Base-by-base conservation (phyloP, 139 green algal species). In the Coccomyxa sp. region DNA sequence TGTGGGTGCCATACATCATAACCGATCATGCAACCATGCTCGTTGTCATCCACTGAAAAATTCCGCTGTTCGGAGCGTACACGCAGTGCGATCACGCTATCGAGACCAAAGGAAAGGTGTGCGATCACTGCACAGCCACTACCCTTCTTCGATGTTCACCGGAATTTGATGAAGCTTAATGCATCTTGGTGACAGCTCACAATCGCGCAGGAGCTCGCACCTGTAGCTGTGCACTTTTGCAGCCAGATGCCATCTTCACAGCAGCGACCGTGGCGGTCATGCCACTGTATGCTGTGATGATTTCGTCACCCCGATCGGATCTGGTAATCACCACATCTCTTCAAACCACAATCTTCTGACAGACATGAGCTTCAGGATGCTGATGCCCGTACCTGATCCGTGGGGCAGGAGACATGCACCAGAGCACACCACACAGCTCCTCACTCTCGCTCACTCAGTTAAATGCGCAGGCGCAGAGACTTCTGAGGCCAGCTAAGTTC, bases 211-310 rank as follows among this genome's bases (percentile, higher is more conserved):
- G 71, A 3, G 9, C 12, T 51, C 0, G 1, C 27, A 10, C 4
- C 23, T 11, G 23, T 15, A n/a, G 75, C 30, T 31, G 58, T 28
- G n/a, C 78, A 68, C 10, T 31, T 9, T 14, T 88, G 0, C 51
- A 77, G 0, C 84, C 91, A 15, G 79, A 85, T 21, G 27, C 59
- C 0, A 87, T 90, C 4, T 95, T 95, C 75, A 91, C 86, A 59
- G 63, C 76, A 0, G 83, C 88, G 17, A 95, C 92, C 10, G 77
- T 94, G 15, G 81, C 84, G 7, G 90, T 95, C 31, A 88, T 95
- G 83, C 92, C 92, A 7, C 59, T 94, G 0, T 95, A 95, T 38
- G 45, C 83, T 0, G 27, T 91, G 1, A 94, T 95, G 88, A 85
- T 94, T 30, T 85, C 58, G 13, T 85, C 85, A 0, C 91, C 92